phyloP scores from a whole-genome alignment of 108 stramenopile genomes.

The Aurantiochytrium sp. region DNA sequence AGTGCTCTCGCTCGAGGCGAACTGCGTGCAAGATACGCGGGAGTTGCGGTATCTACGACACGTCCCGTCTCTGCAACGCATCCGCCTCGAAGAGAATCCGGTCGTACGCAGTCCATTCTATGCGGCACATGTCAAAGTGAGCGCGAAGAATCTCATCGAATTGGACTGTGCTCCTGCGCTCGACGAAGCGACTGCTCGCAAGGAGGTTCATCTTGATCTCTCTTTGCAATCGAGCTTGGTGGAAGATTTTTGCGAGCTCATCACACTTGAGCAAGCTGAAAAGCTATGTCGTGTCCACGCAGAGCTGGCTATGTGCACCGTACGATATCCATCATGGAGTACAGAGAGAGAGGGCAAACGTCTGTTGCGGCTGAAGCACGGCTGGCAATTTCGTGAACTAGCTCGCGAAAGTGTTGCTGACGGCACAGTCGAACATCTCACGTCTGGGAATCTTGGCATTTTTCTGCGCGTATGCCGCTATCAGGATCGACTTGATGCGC shows the following conservation, averaged over 20 bases:
- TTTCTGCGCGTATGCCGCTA: neutral
- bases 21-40: neutral
- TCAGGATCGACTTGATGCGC: neutral
- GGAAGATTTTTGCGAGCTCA: neutral
- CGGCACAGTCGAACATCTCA: neutral
- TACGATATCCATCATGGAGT: neutral
- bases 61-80: neutral
- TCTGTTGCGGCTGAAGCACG: neutral
- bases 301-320: neutral
- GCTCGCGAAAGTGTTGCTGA: neutral
- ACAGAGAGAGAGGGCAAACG: neutral
- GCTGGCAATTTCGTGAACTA: neutral
- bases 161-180: neutral
- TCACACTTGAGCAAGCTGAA: neutral
- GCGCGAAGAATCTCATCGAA: neutral
- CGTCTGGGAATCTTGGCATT: neutral
- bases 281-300: neutral
- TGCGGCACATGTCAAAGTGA: neutral
- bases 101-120: neutral
- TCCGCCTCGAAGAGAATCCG: neutral
- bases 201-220: neutral
- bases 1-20: neutral
- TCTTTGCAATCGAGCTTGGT: neutral
- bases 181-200: neutral
- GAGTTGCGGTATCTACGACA: neutral